These are phyloP conservation scores for Zymoseptoria passerinii DNA, from an alignment of 2,329 filamentous ascomycete genomes.

Conservation along the genomic window DNA sequence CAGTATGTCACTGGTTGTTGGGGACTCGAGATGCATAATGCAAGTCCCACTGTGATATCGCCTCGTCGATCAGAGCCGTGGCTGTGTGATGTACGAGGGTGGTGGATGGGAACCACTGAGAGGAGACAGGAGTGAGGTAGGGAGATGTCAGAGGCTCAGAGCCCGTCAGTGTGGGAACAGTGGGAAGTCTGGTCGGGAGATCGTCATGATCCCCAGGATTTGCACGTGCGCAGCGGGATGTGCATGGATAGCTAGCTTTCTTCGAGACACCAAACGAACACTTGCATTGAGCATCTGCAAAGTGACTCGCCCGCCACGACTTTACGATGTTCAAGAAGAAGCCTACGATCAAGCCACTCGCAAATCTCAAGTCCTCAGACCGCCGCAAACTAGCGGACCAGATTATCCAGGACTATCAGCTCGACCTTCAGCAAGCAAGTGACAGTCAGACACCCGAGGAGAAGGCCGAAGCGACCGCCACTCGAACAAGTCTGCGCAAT, in stretches of 20 bases:
- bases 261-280: neutral
- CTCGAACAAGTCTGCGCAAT: conserved; percentile 47
- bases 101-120: neutral
- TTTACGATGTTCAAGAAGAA: conserved; percentile 33
- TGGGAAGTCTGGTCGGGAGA: neutral
- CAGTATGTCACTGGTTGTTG: neutral
- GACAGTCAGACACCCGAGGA: conserved; percentile 34
- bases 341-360: conserved; percentile 53
- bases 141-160: too few species aligned
- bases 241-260: neutral
- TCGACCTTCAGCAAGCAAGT: conserved; percentile 10
- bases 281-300: neutral
- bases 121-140: neutral
- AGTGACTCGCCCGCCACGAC: neutral
- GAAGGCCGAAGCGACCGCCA: conserved; percentile 36
- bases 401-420: conserved; percentile 53
- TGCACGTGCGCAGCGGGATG: neutral
- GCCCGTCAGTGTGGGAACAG: too few species aligned
- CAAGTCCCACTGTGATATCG: neutral
- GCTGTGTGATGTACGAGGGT: neutral
- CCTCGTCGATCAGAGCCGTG: neutral
- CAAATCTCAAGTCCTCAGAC: conserved; percentile 59
- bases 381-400: conserved; percentile 58
- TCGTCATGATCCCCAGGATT: neutral
- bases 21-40: neutral